Percentiles rank a stretch among this genome's conserved stretches.
These are phyloP conservation scores for Fusarium pseudoanthophilum DNA, from an alignment of 2,329 filamentous ascomycete species.

Conservation along the genomic window DNA sequence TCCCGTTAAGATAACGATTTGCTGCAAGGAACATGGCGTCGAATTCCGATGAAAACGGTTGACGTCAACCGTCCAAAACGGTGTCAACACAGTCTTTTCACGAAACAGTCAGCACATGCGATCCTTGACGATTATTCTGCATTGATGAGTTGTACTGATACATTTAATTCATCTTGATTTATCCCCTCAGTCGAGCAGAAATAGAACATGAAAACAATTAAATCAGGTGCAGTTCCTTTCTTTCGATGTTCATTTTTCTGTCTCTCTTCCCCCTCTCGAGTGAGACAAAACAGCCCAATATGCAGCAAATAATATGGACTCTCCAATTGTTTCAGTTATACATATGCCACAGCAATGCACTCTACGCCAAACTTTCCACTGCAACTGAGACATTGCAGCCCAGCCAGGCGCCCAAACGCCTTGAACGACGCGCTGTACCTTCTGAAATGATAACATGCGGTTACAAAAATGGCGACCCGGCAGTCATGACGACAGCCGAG, in stretches of 20 bases:
- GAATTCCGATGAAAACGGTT: constrained; percentile 10
- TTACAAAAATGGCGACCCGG: constrained; percentile 45
- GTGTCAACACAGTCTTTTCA: background rate
- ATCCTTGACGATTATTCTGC: background rate
- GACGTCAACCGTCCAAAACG: constrained; percentile 7
- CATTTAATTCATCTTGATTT: background rate
- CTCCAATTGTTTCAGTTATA: constrained; percentile 22
- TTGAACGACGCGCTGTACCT: constrained; percentile 3
- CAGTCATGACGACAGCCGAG: constrained; percentile 43
- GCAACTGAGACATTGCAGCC: constrained; percentile 22
- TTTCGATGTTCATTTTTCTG: background rate
- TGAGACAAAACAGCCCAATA: background rate
- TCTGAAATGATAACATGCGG: constrained; percentile 44
- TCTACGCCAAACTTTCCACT: background rate
- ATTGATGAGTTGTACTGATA: background rate
- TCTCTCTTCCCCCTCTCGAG: background rate
- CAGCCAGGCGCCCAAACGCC: background rate
- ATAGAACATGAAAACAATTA: background rate
- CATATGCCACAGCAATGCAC: background rate
- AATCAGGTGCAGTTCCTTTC: background rate
- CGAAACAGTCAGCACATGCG: background rate
- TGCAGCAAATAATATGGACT: background rate
- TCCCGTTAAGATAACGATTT: background rate
- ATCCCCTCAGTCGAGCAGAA: background rate
- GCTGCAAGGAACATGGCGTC: constrained; percentile 26